These are phyloP conservation scores for Akebia trifoliata DNA, from an alignment of 164 flowering plant species.

Conservation along the genomic window DNA sequence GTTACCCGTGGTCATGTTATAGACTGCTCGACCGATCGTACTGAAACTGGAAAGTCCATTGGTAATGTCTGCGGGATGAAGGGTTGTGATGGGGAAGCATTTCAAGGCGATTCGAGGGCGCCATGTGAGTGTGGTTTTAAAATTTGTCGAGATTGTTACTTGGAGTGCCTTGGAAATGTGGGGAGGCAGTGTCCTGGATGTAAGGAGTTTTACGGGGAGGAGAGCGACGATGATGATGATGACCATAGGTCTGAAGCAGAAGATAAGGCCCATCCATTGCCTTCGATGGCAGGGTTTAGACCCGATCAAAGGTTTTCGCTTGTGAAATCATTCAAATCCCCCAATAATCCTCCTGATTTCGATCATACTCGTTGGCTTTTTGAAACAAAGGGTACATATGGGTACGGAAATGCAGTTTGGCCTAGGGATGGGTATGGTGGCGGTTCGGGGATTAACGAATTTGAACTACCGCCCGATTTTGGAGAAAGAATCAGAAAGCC, in stretches of 20 bases:
- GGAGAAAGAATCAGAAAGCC: constrained; percentile 59
- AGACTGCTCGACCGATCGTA: constrained; percentile 32
- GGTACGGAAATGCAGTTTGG: constrained; percentile 92
- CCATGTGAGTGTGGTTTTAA: constrained; percentile 74
- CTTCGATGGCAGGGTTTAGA: constrained; percentile 45
- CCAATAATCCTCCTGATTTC: constrained; percentile 53
- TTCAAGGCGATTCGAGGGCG: constrained; percentile 20
- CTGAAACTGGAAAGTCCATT: constrained; percentile 10
- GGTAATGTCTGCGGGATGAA: constrained; percentile 52
- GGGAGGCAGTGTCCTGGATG: constrained; percentile 77
- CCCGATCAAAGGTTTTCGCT: constrained; percentile 53
- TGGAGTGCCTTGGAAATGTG: constrained; percentile 45
- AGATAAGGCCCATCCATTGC: constrained; percentile 64
- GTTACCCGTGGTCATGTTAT: constrained; percentile 66
- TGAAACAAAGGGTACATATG: constrained; percentile 91
- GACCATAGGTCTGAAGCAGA: constrained; percentile 42
- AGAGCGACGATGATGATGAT: constrained; percentile 27
- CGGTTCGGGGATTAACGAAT: constrained; percentile 43
- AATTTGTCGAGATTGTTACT: constrained; percentile 67
- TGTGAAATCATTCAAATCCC: constrained; percentile 64
- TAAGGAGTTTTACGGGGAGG: constrained; percentile 55
- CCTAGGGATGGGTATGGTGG: constrained; percentile 69
- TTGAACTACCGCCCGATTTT: constrained; percentile 67
- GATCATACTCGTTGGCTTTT: constrained; percentile 82
- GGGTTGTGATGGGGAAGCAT: constrained; percentile 69